Base-by-base conservation (phyloP, 2,329 filamentous ascomycete genomes). In the Coniochaeta sp. region DNA sequence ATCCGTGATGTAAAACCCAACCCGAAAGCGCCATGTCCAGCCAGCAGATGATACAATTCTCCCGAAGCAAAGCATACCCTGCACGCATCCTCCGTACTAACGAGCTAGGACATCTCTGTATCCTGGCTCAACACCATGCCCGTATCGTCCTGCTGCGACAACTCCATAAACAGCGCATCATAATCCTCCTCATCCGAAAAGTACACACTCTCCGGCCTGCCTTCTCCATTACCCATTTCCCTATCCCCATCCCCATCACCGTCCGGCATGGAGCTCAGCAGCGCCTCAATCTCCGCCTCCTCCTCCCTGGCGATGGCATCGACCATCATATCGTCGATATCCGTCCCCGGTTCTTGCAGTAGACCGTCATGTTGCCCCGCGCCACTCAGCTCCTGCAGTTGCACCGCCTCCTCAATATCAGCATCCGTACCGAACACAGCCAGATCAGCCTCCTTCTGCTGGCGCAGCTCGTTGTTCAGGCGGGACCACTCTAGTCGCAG, bases 101-200 rank as follows among this genome's bases (percentile, higher is more conserved):
- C 3, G n/a, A n/a, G 18, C 38, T 31, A 75, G 30, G 70, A 70
- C 64, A 75, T 70, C 51, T 81, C 77, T 68, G 45, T 48, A 31
- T 48, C 45, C 45, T 31, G 4, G 7, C 45, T 22, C 14, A n/a
- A 31, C 45, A 8, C 26, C 45, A 10, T 26, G 18, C 27, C 42
- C 22, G 42, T 10, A 13, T 66, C 61, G 47, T 76, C 70, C 54
- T 75, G 67, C n/a, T 77, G 72, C 49, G 82, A 66, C 32, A 88
- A 63, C 57, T 89, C 82, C 71, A 81, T 79, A 63, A 96, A 85
- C 9, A 85, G 66, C 46, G 74, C 68, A 56, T 85, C 82, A 59
- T 83, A 85, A 40, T 83, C 81, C 13, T 77, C 77, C 45, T 83
- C 80, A 50, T 84, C 81, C 1, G 70, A 75, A 28, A 73, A 64